Conservation (phyloP, 139 green algal genomes). For the Chlorella sp. region DNA sequence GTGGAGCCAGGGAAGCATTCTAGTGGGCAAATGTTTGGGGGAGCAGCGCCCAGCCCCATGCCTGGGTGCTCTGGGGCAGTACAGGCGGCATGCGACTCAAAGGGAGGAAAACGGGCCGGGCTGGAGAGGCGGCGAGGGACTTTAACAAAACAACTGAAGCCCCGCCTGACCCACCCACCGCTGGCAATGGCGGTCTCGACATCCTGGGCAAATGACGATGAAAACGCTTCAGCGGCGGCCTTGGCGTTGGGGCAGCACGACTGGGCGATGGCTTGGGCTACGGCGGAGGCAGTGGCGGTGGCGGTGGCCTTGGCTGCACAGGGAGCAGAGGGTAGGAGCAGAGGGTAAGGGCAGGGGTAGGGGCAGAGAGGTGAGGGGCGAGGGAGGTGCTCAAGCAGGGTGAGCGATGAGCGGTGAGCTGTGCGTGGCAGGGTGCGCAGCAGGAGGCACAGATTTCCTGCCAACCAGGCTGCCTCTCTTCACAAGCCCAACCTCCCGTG, state of each 20-base stretch:
- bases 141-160: not conserved
- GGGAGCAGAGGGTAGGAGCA: not conserved
- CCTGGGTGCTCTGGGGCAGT: too few relatives aligned
- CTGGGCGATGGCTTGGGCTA: not conserved
- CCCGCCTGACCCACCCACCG: not conserved
- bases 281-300: not conserved
- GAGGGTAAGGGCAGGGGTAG: not conserved
- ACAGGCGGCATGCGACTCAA: not conserved
- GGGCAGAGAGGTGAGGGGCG: too few relatives aligned
- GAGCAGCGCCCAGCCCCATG: too few relatives aligned
- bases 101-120: not conserved
- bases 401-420: too few relatives aligned
- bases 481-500: too few relatives aligned
- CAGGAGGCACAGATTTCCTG: too few relatives aligned
- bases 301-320: not conserved
- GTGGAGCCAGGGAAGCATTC: not conserved
- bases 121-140: not conserved
- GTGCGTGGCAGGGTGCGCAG: too few relatives aligned
- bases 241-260: not conserved
- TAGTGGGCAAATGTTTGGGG: too few relatives aligned
- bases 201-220: not conserved
- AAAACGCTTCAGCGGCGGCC: not conserved
- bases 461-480: too few relatives aligned
- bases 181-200: not conserved
- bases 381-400: too few relatives aligned